Conservation (phyloP, 2,329 filamentous ascomycete genomes). For the Fusarium pininemorale region DNA sequence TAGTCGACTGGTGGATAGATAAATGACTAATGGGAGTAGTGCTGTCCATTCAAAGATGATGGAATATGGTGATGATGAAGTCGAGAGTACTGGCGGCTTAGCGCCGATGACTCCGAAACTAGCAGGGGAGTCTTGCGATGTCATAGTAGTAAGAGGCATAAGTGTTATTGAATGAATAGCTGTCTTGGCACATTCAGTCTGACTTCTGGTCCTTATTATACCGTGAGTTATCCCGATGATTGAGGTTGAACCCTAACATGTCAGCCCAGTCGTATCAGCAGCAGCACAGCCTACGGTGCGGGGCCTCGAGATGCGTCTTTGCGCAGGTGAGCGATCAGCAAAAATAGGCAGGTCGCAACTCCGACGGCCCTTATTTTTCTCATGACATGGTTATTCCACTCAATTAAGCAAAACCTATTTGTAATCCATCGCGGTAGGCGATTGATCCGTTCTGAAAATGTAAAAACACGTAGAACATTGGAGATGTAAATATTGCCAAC, state of each 20-base stretch:
- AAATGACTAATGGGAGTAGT: not conserved
- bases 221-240: accelerated
- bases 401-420: accelerated
- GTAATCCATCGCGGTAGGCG: too few species aligned
- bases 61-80: not conserved
- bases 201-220: not conserved
- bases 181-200: not conserved
- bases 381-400: accelerated
- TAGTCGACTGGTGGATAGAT: not conserved
- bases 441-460: not conserved
- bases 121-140: not conserved
- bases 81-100: not conserved
- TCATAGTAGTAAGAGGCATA: not conserved
- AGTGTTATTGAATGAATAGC: accelerated
- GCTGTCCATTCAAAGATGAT: not conserved
- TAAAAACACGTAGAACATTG: not conserved
- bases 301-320: not conserved
- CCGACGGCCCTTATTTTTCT: not conserved
- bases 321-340: not conserved
- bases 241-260: not conserved
- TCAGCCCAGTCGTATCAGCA: not conserved
- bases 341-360: not conserved
- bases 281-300: not conserved
- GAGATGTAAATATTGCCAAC: not conserved
- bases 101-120: not conserved